Percentiles rank a stretch among this genome's conserved stretches.
phyloP scores from a whole-genome alignment of 2,329 filamentous ascomycete genomes.

The Gnomoniopsis sp. region DNA sequence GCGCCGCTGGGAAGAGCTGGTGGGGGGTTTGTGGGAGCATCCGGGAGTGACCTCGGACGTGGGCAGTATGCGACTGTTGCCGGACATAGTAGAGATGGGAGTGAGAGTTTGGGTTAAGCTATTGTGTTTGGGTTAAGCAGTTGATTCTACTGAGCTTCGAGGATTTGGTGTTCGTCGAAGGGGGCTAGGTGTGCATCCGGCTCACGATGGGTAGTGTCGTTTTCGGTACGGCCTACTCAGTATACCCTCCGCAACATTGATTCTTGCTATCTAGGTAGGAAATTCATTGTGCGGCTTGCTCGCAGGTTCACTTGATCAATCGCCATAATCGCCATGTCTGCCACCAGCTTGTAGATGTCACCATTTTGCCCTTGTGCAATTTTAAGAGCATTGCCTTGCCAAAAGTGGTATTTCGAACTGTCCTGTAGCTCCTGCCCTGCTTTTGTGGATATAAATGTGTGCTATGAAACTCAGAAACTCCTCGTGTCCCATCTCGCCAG shows the following conservation, averaged over 20 bases:
- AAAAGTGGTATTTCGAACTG: background rate
- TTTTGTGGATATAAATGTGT: background rate
- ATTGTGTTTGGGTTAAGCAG: background rate
- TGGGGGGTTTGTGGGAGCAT: background rate
- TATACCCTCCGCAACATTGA: too few species aligned
- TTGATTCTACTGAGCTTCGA: too few species aligned
- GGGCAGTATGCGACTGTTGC: constrained; percentile 26
- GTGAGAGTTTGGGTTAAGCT: background rate
- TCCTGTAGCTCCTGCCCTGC: background rate
- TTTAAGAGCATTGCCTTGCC: too few species aligned
- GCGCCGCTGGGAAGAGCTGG: background rate
- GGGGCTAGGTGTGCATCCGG: too few species aligned
- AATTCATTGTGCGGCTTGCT: too few species aligned
- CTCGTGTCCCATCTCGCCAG: background rate
- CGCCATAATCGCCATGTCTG: too few species aligned
- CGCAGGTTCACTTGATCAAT: too few species aligned
- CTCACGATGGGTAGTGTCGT: too few species aligned
- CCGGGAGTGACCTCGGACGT: constrained; percentile 18
- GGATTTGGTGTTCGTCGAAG: background rate
- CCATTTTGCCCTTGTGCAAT: too few species aligned
- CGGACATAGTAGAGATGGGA: constrained; percentile 15
- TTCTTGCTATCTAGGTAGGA: too few species aligned
- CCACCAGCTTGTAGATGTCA: too few species aligned
- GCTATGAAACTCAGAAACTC: constrained; percentile 2
- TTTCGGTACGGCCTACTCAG: too few species aligned